Conservation (phyloP, 2,329 filamentous ascomycete species). For the Podosphaera xanthii region DNA sequence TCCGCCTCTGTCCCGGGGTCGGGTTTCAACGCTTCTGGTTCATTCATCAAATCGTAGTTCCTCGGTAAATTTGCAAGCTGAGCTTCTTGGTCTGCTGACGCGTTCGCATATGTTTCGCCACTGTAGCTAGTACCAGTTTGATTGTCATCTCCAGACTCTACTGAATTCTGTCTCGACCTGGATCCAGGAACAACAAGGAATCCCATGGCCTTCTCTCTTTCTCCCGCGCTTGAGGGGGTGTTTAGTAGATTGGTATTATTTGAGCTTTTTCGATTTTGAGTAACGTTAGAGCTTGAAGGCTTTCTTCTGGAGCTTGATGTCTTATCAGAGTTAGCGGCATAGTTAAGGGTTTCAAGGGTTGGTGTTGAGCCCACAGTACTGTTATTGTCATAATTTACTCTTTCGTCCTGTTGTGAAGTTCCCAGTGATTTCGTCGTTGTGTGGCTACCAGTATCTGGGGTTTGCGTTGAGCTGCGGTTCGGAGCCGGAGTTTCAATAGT, state of each 20-base stretch:
- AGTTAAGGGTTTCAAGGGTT: neutral
- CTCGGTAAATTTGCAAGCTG: slow-evolving; percentile 17
- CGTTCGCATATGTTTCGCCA: slow-evolving; percentile 21
- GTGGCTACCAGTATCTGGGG: neutral
- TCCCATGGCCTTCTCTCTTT: slow-evolving; percentile 24
- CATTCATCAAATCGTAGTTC: slow-evolving; percentile 28
- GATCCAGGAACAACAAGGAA: slow-evolving; percentile 39
- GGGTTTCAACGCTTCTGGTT: slow-evolving; percentile 22
- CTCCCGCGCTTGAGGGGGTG: slow-evolving; percentile 28
- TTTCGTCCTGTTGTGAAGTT: slow-evolving; percentile 15
- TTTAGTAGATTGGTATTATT: slow-evolving; percentile 46
- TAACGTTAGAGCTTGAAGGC: slow-evolving; percentile 33
- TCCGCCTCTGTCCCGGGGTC: slow-evolving; percentile 51
- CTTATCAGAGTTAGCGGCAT: neutral
- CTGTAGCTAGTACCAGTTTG: slow-evolving; percentile 21
- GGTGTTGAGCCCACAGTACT: slow-evolving; percentile 4
- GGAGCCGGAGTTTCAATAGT: slow-evolving; percentile 31
- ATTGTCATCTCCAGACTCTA: slow-evolving; percentile 35
- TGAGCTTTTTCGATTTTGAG: slow-evolving; percentile 32
- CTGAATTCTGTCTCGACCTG: slow-evolving; percentile 39
- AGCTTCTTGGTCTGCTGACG: slow-evolving; percentile 20
- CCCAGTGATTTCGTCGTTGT: slow-evolving; percentile 9
- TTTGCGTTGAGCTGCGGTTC: neutral
- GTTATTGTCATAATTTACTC: slow-evolving; percentile 17
- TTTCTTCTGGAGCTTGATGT: slow-evolving; percentile 24